Evolutionary conservation across 2,329 filamentous ascomycete genomes (phyloP).

Genomic region (Plectosphaerella cucumerina): DNA sequence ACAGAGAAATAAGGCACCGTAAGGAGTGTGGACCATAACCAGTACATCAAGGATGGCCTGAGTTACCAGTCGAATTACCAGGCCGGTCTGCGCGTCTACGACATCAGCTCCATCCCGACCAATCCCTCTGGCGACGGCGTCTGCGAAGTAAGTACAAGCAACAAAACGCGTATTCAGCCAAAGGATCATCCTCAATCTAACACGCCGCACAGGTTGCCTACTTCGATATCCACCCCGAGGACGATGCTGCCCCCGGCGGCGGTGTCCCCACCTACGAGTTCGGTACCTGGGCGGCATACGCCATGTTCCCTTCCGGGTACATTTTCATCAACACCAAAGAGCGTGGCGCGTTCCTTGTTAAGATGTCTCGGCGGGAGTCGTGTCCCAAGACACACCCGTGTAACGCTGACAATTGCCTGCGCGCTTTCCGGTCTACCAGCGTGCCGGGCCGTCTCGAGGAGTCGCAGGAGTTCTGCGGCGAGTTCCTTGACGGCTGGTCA

Average conservation of each 20-base stretch:
- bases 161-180: background rate
- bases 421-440: constrained; percentile 7
- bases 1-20: constrained; percentile 28
- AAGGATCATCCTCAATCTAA: background rate
- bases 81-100: constrained; percentile 29
- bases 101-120: constrained; percentile 25
- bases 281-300: constrained; percentile 8
- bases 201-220: constrained; percentile 8
- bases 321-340: constrained; percentile 12
- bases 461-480: constrained; percentile 9
- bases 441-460: constrained; percentile 9
- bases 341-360: constrained; percentile 11
- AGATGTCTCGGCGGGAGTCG: constrained; percentile 7
- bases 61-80: constrained; percentile 40
- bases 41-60: constrained; percentile 33
- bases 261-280: constrained; percentile 7
- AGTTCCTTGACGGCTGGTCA: constrained; percentile 1
- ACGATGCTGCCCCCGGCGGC: constrained; percentile 10
- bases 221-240: constrained; percentile 13
- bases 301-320: constrained; percentile 7
- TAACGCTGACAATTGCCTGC: constrained; percentile 12
- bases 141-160: constrained; percentile 25
- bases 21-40: constrained; percentile 20
- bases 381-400: constrained; percentile 7
- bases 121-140: constrained; percentile 40